A percentile compares a stretch with the other conserved stretches of the same genome.
phyloP scores from a whole-genome alignment of 2,329 filamentous ascomycete species.

The Diaporthe humulicola region DNA sequence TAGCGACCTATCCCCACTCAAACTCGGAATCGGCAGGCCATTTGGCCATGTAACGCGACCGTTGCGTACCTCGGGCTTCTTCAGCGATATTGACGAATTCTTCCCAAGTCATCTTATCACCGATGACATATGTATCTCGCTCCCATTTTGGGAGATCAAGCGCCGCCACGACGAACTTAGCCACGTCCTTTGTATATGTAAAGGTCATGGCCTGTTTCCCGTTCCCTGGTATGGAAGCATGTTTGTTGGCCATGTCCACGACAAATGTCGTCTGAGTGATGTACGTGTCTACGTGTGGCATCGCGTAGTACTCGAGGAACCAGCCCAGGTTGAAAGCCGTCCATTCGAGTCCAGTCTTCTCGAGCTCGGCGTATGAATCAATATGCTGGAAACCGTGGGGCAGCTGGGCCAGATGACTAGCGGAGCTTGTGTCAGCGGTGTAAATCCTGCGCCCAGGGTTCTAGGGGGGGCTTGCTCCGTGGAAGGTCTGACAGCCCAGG shows the following conservation, averaged over 20 bases:
- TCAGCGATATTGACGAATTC: conserved; percentile 57
- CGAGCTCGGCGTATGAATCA: conserved; percentile 40
- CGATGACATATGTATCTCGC: conserved; percentile 50
- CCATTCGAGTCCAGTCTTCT: conserved; percentile 51
- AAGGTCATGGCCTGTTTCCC: conserved; percentile 59
- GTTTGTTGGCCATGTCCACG: conserved; percentile 58
- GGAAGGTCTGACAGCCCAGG: conserved; percentile 51
- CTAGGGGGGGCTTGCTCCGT: background rate
- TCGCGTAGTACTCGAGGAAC: conserved; percentile 61
- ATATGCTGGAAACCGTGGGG: conserved; percentile 3
- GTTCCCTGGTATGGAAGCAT: conserved; percentile 62
- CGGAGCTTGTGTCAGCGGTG: background rate
- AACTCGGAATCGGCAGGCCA: background rate
- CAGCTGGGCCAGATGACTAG: background rate
- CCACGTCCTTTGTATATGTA: conserved; percentile 64
- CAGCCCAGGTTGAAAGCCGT: conserved; percentile 56
- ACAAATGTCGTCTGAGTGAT: conserved; percentile 56
- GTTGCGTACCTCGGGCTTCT: conserved; percentile 43
- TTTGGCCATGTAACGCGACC: background rate
- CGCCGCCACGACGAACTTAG: conserved; percentile 56
- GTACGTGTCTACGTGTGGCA: conserved; percentile 53
- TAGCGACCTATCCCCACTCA: background rate
- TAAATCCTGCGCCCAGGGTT: background rate
- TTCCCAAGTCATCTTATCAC: conserved; percentile 58
- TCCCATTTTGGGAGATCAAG: conserved; percentile 60